These are phyloP conservation scores for Vaccinium vitisidaea DNA, from an alignment of 148 eudicot species.

Conservation along the genomic window DNA sequence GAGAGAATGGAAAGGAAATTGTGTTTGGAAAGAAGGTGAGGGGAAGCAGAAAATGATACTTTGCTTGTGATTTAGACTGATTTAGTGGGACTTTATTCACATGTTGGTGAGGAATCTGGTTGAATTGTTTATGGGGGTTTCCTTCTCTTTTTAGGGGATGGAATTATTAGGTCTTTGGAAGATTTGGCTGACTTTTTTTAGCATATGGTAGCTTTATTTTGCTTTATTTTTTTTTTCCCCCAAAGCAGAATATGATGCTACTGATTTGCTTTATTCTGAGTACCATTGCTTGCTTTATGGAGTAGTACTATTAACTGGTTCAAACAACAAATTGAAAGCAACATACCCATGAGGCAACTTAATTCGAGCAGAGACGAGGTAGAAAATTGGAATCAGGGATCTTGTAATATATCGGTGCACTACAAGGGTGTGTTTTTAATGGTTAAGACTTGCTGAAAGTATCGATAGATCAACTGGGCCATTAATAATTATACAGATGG, in stretches of 20 bases:
- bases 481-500: too few relatives aligned
- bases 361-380: too few relatives aligned
- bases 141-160: conserved; percentile 8
- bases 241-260: conserved; percentile 17
- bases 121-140: conserved; percentile 35
- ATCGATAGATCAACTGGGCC: too few relatives aligned
- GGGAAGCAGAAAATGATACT: conserved; percentile 23
- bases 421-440: too few relatives aligned
- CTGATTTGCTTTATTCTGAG: conserved; percentile 18
- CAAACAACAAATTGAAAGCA: background rate
- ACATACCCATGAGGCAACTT: background rate
- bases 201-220: conserved; percentile 24
- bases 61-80: conserved; percentile 27
- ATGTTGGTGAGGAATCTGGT: conserved; percentile 29
- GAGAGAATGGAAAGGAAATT: conserved; percentile 15
- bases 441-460: too few relatives aligned
- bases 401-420: too few relatives aligned
- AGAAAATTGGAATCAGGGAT: too few relatives aligned
- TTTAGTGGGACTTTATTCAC: conserved; percentile 27
- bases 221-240: conserved; percentile 15
- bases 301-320: background rate
- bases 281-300: background rate
- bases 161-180: conserved; percentile 12
- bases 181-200: conserved; percentile 22
- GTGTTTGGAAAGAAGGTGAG: background rate